Conservation (phyloP, 305 asterid genomes). For the Fraxinus paxiana region DNA sequence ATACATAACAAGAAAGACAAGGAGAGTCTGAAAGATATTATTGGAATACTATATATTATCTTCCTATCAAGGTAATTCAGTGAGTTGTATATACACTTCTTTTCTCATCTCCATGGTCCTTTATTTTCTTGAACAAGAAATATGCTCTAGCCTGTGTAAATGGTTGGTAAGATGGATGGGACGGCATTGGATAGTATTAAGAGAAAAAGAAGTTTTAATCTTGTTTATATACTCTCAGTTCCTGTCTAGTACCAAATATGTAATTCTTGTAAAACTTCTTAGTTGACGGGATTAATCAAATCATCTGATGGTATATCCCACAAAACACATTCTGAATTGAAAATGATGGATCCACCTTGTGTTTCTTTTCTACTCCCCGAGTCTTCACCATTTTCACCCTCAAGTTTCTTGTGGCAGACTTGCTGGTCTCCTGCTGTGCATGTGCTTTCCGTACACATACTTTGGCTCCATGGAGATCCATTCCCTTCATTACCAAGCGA, state of each 20-base stretch:
- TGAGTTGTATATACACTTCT: not conserved
- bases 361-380: constrained; percentile 40
- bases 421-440: constrained; percentile 50
- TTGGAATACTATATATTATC: not conserved
- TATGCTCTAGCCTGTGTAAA: not conserved
- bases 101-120: not conserved
- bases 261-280: not conserved
- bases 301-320: constrained; percentile 87
- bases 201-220: not conserved
- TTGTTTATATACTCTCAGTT: not conserved
- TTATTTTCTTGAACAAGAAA: not conserved
- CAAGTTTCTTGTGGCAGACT: constrained; percentile 36
- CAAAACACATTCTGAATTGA: constrained; percentile 59
- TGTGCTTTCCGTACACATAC: constrained; percentile 61
- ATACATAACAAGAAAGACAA: not conserved
- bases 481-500: constrained; percentile 52
- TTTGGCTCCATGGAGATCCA: constrained; percentile 68
- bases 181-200: not conserved
- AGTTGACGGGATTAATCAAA: constrained; percentile 57
- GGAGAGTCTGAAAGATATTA: not conserved
- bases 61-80: not conserved
- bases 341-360: constrained; percentile 44
- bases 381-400: constrained; percentile 39
- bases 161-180: not conserved
- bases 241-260: not conserved